Conservation (phyloP, 2,329 filamentous ascomycete species). For the Calonectria hongkongensis region DNA sequence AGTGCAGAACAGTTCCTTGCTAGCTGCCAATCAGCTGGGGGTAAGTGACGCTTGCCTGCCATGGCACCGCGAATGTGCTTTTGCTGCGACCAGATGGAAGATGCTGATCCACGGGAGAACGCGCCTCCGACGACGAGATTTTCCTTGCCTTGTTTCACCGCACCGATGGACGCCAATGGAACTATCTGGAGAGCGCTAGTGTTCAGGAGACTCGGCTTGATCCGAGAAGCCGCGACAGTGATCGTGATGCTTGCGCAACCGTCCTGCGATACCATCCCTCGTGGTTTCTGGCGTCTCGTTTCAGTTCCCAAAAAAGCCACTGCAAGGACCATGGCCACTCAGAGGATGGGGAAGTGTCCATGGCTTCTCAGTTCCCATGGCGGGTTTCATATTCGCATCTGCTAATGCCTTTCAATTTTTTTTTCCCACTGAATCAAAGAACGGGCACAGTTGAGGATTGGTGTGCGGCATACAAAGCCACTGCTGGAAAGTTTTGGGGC, state of each 20-base stretch:
- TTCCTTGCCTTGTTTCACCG: constrained; percentile 1
- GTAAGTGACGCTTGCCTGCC: background rate
- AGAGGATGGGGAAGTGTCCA: background rate
- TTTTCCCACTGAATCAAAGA: background rate
- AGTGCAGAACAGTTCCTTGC: constrained; percentile 20
- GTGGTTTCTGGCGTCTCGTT: constrained; percentile 36
- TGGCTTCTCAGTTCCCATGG: constrained; percentile 1
- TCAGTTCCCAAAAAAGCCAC: constrained; percentile 29
- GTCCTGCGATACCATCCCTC: constrained; percentile 35
- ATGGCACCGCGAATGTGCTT: background rate
- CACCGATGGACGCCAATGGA: constrained; percentile 12
- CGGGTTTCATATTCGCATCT: constrained; percentile 5
- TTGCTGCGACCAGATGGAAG: background rate
- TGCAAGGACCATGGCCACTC: background rate
- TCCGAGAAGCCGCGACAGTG: constrained; percentile 39
- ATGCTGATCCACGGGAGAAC: background rate
- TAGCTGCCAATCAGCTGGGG: background rate
- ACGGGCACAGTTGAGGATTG: background rate
- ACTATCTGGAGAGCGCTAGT: constrained; percentile 3
- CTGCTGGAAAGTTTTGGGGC: background rate
- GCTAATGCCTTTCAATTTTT: background rate
- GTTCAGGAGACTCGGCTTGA: constrained; percentile 33
- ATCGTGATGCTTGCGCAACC: constrained; percentile 37
- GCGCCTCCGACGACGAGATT: background rate
- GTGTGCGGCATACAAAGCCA: too few species aligned